A percentile compares a stretch with the other conserved stretches of the same genome.
Evolutionary conservation across 257 asterid species (phyloP).

Genomic region (Handroanthus guayacan): DNA sequence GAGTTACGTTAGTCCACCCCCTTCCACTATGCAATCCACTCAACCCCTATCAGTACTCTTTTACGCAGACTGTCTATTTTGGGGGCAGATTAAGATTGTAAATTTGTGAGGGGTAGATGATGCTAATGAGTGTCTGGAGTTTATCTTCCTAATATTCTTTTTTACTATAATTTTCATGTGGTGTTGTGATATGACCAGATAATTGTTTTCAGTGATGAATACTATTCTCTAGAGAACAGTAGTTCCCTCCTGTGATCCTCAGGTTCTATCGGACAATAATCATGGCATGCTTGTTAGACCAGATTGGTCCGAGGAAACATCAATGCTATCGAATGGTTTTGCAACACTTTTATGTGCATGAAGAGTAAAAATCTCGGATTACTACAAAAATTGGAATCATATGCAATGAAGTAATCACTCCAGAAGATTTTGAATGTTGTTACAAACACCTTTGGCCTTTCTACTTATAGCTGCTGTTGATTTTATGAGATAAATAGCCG

Average conservation of each 20-base stretch:
- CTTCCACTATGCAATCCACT: neutral
- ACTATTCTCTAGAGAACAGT: neutral
- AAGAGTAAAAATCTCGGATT: neutral
- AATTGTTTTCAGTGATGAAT: slow-evolving; percentile 11
- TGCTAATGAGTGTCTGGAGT: slow-evolving; percentile 9
- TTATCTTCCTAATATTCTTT: slow-evolving; percentile 2
- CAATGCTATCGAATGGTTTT: neutral
- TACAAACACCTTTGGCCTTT: neutral
- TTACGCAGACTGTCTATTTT: slow-evolving; percentile 14
- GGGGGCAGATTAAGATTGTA: neutral
- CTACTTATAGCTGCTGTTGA: slow-evolving; percentile 3
- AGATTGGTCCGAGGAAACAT: neutral
- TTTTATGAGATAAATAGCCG: neutral
- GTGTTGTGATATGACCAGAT: neutral
- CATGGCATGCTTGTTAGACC: neutral
- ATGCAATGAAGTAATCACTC: neutral
- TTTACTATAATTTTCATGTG: neutral
- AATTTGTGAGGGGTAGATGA: neutral
- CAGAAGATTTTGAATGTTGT: neutral
- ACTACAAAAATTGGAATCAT: neutral
- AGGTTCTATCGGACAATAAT: neutral
- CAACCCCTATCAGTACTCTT: neutral
- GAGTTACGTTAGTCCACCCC: neutral
- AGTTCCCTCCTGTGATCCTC: neutral
- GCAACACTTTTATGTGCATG: slow-evolving; percentile 12